Evolutionary conservation across 208 protist genomes (phyloP), one percentile per base, ranked within the genome.

Genomic region (Lotmaria passim): DNA sequence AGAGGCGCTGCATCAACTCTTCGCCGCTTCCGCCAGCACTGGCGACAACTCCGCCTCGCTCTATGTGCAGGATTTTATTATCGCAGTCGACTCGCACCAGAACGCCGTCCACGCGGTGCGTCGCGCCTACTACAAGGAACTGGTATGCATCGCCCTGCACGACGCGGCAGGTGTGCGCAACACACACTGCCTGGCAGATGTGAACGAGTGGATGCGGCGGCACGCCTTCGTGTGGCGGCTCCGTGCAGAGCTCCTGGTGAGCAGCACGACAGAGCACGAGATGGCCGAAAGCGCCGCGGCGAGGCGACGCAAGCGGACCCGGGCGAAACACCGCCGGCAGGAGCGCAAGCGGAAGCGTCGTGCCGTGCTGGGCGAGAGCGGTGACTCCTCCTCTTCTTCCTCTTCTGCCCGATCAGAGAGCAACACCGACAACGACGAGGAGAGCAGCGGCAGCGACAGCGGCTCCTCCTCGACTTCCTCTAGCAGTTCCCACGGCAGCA

Each of bases 61-160:
- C 7, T 71, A 84, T 33, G 46, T 94, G 50, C 91, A 96, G 70
- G 91, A 96, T 56, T 96, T 96, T 58, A 84, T 96, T 60, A 80
- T 96, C 39, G 69, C 75, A 0, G 83, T 93, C n/a, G 91, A 96
- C 48, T 90, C 88, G 0, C 59, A 75, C 43, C 56, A 79, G 31
- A 96, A 96, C 64, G 88, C 89, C 8, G 59, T 87, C 33, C 78
- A 79, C 17, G 88, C 88, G 10, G 80, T 94, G 31, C 73, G 82
- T 6, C 50, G 76, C 21, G 91, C 91, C 3, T 91, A 93, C 82
- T 94, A 90, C 77, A 82, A 82, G 53, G 86, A 96, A 66, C 83
- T 96, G 6, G 58, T 89, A 28, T 96, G 91, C 68, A 89, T 93
- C 41, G 91, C 91, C 7, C 71, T 91, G 30, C 79, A 87, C 63